Conservation (phyloP, 495 filamentous ascomycete species). For the Aeminium ludgeri region DNA sequence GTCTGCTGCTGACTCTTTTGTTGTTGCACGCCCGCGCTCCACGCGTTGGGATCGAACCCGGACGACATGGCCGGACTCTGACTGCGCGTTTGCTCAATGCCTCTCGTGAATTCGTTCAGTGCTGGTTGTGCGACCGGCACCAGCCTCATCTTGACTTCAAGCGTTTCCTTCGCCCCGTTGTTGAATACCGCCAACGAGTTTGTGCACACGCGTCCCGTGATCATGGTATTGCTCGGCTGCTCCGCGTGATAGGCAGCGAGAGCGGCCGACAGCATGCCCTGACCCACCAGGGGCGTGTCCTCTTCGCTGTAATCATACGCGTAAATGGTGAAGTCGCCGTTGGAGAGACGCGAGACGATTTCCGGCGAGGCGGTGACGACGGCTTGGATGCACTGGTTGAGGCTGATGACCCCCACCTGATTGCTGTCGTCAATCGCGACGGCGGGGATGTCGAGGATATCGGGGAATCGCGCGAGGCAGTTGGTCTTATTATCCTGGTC, state of each 20-base stretch:
- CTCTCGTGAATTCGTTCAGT: conserved; percentile 51
- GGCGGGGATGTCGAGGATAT: conserved; percentile 62
- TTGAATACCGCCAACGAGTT: conserved; percentile 70
- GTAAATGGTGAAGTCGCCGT: conserved; percentile 89
- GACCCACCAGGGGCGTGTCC: conserved; percentile 81
- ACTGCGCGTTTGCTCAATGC: conserved; percentile 43
- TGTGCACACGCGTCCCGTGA: conserved; percentile 80
- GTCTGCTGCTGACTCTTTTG: conserved; percentile 3
- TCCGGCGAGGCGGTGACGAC: conserved; percentile 77
- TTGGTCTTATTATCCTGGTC: conserved; percentile 77
- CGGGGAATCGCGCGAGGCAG: conserved; percentile 79
- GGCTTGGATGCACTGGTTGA: conserved; percentile 79
- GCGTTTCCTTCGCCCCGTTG: conserved; percentile 67
- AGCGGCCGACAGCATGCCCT: conserved; percentile 85
- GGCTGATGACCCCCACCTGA: conserved; percentile 72
- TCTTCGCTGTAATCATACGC: conserved; percentile 93
- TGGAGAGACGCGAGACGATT: conserved; percentile 53
- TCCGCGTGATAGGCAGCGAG: conserved; percentile 45
- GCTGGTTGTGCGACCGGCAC: conserved; percentile 61
- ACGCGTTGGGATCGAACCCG: conserved; percentile 51
- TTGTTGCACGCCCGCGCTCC: conserved; percentile 29
- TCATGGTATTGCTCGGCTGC: conserved; percentile 49
- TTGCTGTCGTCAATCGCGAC: conserved; percentile 60
- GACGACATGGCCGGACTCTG: conserved; percentile 42
- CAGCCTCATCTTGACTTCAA: conserved; percentile 86